Conservation (phyloP, 2,329 filamentous ascomycete genomes). For the Myriosclerotinia duriaeana region DNA sequence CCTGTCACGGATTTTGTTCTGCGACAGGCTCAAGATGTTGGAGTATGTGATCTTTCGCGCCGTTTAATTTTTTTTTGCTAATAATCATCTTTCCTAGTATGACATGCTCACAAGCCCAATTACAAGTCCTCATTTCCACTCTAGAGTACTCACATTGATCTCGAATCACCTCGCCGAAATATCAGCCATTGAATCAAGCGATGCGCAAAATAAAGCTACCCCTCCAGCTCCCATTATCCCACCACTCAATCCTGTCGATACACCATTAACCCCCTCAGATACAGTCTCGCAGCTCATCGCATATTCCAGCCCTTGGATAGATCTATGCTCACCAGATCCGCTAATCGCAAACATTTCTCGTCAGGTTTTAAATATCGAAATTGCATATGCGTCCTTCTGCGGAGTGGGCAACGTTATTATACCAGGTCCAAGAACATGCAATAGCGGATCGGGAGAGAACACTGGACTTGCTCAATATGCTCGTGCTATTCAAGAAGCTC, state of each 20-base stretch:
- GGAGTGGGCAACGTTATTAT: slow-evolving; percentile 82
- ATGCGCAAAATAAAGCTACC: slow-evolving; percentile 45
- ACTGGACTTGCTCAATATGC: slow-evolving; percentile 72
- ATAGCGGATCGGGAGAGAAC: slow-evolving; percentile 49
- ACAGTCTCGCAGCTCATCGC: slow-evolving; percentile 73
- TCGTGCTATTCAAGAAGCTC: slow-evolving; percentile 76
- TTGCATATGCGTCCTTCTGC: slow-evolving; percentile 94
- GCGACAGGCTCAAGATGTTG: slow-evolving; percentile 64
- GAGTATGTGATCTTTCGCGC: slow-evolving; percentile 52
- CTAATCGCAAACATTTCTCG: slow-evolving; percentile 82
- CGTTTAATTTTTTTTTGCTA: background rate
- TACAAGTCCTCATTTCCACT: slow-evolving; percentile 71
- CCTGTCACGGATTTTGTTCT: slow-evolving; percentile 65
- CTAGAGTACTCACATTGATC: slow-evolving; percentile 63
- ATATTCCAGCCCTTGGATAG: slow-evolving; percentile 88
- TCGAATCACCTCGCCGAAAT: slow-evolving; percentile 50
- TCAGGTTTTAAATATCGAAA: slow-evolving; percentile 85
- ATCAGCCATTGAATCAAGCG: slow-evolving; percentile 46
- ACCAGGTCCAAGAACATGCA: slow-evolving; percentile 69
- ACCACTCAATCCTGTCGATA: slow-evolving; percentile 77
- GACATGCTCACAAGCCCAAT: slow-evolving; percentile 76
- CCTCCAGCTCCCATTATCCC: slow-evolving; percentile 58
- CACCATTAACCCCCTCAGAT: slow-evolving; percentile 66
- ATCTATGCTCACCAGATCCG: slow-evolving; percentile 79
- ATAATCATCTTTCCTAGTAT: slow-evolving; percentile 53